Percentiles rank a stretch among this genome's conserved stretches.
Conservation (phyloP, 2,329 filamentous ascomycete genomes). For the Emericellopsis atlantica region DNA sequence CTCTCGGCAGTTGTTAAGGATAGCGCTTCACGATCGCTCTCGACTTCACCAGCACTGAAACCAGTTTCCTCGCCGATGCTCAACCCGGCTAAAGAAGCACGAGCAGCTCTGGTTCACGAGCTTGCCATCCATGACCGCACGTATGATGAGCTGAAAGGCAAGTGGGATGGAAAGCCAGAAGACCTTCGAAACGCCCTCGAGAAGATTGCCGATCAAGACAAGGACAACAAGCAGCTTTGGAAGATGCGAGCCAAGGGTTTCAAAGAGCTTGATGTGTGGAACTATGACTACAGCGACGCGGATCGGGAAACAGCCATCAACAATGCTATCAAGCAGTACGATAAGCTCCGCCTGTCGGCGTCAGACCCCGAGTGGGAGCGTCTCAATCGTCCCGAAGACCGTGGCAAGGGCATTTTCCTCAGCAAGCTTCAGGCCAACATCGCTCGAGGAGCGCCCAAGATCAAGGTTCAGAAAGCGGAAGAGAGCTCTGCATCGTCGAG, state of each 20-base stretch:
- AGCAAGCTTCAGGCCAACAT: conserved; percentile 47
- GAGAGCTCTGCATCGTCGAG: conserved; percentile 24
- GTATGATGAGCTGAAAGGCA: conserved; percentile 32
- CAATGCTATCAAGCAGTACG: conserved; percentile 46
- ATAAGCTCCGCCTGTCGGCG: conserved; percentile 42
- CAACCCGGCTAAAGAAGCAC: conserved; percentile 38
- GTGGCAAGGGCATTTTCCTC: conserved; percentile 44
- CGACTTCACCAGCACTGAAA: conserved; percentile 43
- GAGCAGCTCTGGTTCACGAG: conserved; percentile 45
- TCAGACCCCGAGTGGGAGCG: conserved; percentile 49
- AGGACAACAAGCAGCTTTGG: conserved; percentile 36
- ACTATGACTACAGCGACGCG: conserved; percentile 41
- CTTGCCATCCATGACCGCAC: conserved; percentile 41
- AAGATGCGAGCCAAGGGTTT: conserved; percentile 42
- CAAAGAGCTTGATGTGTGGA: conserved; percentile 54
- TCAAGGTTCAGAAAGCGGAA: conserved; percentile 36
- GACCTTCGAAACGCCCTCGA: conserved; percentile 41
- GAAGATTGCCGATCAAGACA: conserved; percentile 42
- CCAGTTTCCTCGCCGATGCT: conserved; percentile 40
- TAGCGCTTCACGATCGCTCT: conserved; percentile 20
- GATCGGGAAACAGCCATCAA: conserved; percentile 49
- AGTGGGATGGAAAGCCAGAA: conserved; percentile 36
- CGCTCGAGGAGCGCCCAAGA: conserved; percentile 38
- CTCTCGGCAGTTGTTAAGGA: neutral
- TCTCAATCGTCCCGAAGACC: conserved; percentile 42